These are phyloP conservation scores for Fusarium falciforme DNA, from an alignment of 2,329 filamentous ascomycete genomes.

Conservation along the genomic window DNA sequence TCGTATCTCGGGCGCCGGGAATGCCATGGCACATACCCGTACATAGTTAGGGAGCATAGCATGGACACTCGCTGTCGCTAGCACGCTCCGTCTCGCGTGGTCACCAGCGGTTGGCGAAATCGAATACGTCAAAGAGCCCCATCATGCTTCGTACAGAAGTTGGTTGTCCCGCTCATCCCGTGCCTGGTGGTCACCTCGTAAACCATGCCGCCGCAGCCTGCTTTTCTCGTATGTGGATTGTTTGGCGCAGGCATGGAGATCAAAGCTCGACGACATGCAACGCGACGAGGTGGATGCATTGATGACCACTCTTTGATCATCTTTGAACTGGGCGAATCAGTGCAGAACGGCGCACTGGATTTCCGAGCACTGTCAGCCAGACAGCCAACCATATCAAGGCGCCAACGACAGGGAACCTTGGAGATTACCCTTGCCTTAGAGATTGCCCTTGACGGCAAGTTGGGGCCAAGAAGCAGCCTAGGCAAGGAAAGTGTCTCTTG, in stretches of 20 bases:
- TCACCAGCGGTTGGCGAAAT: constrained; percentile 34
- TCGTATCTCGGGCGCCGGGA: constrained; percentile 23
- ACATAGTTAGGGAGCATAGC: constrained; percentile 1
- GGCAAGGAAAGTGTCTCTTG: constrained; percentile 10
- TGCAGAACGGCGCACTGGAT: constrained; percentile 6
- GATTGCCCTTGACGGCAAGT: constrained; percentile 24
- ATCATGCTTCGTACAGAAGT: constrained; percentile 20
- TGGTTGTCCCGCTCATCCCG: constrained; percentile 30
- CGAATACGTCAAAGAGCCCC: constrained; percentile 33
- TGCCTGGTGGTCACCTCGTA: constrained; percentile 39
- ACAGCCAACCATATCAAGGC: constrained; percentile 32
- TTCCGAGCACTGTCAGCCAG: background rate
- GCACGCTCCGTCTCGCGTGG: constrained; percentile 28
- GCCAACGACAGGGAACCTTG: constrained; percentile 20
- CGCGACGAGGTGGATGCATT: constrained; percentile 34
- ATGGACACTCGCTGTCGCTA: constrained; percentile 12
- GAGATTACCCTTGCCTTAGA: constrained; percentile 8
- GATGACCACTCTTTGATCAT: constrained; percentile 35
- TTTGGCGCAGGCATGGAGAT: constrained; percentile 16
- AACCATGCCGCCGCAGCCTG: constrained; percentile 41
- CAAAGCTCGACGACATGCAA: constrained; percentile 24
- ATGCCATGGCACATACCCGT: constrained; percentile 9
- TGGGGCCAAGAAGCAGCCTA: constrained; percentile 4
- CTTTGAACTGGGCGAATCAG: constrained; percentile 31
- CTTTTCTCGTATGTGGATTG: constrained; percentile 37